Base-by-base conservation (phyloP, 148 eudicot species). In the Hydrangea macrophylla region DNA sequence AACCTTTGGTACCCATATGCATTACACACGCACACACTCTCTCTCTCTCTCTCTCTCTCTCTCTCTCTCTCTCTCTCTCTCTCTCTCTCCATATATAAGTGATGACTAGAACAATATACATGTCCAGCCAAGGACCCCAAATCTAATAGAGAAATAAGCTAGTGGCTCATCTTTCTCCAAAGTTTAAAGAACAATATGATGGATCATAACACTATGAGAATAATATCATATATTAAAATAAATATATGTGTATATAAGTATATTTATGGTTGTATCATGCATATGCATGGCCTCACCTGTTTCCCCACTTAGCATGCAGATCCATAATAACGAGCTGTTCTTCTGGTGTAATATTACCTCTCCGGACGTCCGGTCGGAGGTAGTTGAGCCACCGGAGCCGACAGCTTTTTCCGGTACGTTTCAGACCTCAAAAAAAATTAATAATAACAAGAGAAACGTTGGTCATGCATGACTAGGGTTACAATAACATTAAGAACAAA, bases 231-330 rank as follows among this genome's bases (percentile, higher is more conserved):
- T 35, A 35, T 35, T 35, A 8, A 3, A 35, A 4, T 4, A 3
- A 35, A 35, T 35, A 35, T 20, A n/a, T 15, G 17, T 48, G 17
- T 7, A 48, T 18, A 48, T 48, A 1, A 15, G n/a, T 45, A 45
- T 11, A 3, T 3, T 35, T 3, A 35, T 35, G 4, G 5, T 17
- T 57, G 20, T 27, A 59, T 15, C 39, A 24, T 36, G 28, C 17
- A 48, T n/a, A n/a, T n/a, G n/a, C n/a, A n/a, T n/a, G n/a, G n/a
- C n/a, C 75, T 50, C 27, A 91, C 95, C 95, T 86, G 77, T 92
- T 92, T 36, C 97, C 97, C 97, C 97, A 92, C 76, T 89, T 89
- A 39, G 97, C 88, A 83, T 92, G 97, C 76, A 92, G 77, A 17
- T 86, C 96, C 90, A 92, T 86, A 77, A 92, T 92, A 79, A 92